Evolutionary conservation across 257 asterid genomes (phyloP).

Genomic region (Cordia subcordata): DNA sequence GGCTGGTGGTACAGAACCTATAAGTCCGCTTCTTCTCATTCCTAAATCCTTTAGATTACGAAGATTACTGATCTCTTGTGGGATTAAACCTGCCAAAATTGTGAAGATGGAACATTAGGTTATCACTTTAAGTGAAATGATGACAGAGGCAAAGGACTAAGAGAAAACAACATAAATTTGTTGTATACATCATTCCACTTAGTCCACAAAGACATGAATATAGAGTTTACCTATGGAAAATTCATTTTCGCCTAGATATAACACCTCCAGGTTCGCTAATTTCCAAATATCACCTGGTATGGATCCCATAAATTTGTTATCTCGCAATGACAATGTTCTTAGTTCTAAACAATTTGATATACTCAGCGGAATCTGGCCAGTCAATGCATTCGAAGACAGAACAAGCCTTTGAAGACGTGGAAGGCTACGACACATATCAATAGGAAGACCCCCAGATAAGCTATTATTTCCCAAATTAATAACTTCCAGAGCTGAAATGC

Average conservation of each 20-base stretch:
- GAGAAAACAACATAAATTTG: too few relatives aligned
- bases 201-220: slow-evolving; percentile 14
- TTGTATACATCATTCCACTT: background rate
- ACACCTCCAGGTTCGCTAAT: slow-evolving; percentile 15
- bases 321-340: slow-evolving; percentile 15
- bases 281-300: slow-evolving; percentile 33
- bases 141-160: too few relatives aligned
- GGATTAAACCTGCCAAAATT: slow-evolving; percentile 22
- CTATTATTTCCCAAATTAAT: background rate
- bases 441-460: slow-evolving; percentile 17
- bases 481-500: slow-evolving; percentile 10
- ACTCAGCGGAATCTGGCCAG: slow-evolving; percentile 26
- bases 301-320: slow-evolving; percentile 28
- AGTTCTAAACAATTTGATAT: slow-evolving; percentile 22
- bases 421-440: slow-evolving; percentile 11
- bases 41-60: background rate
- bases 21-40: too few relatives aligned
- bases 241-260: slow-evolving; percentile 28
- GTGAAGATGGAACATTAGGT: background rate
- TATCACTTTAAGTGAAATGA: too few relatives aligned
- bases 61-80: slow-evolving; percentile 32
- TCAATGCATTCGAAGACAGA: slow-evolving; percentile 16
- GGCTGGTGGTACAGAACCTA: too few relatives aligned
- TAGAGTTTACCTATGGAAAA: slow-evolving; percentile 2
- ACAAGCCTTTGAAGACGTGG: slow-evolving; percentile 12